Conservation (phyloP, 2,329 filamentous ascomycete species). For the Talaromyces sp. region DNA sequence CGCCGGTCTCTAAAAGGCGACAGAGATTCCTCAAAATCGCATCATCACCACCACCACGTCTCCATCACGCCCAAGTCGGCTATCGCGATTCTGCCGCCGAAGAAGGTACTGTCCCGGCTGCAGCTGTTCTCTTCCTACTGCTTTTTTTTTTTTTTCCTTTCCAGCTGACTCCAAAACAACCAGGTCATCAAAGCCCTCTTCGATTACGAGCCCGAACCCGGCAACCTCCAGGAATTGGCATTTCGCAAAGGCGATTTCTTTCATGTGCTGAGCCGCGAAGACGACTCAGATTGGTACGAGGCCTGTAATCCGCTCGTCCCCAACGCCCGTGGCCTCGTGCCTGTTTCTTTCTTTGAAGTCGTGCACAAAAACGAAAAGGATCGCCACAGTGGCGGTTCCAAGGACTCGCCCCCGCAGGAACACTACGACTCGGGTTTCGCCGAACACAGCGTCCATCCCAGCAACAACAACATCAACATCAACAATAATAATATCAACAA, state of each 20-base stretch:
- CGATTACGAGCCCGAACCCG: slow-evolving; percentile 75
- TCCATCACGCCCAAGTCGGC: slow-evolving; percentile 80
- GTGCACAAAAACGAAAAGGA: slow-evolving; percentile 91
- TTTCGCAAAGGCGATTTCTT: slow-evolving; percentile 97
- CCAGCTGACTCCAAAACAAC: neutral
- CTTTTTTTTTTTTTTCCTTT: neutral
- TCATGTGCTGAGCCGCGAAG: slow-evolving; percentile 92
- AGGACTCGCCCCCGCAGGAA: slow-evolving; percentile 50
- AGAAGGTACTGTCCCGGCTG: slow-evolving; percentile 61
- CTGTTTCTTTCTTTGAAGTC: slow-evolving; percentile 87
- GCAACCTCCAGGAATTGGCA: slow-evolving; percentile 67
- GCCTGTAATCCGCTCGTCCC: slow-evolving; percentile 88
- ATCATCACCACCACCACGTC: slow-evolving; percentile 59
- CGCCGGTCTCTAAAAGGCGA: slow-evolving; percentile 87
- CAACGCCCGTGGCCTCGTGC: slow-evolving; percentile 83
- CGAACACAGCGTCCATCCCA: slow-evolving; percentile 44
- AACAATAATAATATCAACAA: slow-evolving; percentile 13
- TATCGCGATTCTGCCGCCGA: slow-evolving; percentile 83
- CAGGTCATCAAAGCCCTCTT: slow-evolving; percentile 97
- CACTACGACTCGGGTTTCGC: slow-evolving; percentile 92
- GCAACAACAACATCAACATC: too few species aligned
- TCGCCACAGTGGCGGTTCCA: slow-evolving; percentile 73
- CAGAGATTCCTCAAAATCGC: slow-evolving; percentile 61
- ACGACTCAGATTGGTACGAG: slow-evolving; percentile 96
- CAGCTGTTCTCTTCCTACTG: neutral